These are phyloP conservation scores for Tolypocladium endophyticum DNA, from an alignment of 2,329 filamentous ascomycete species.

Conservation along the genomic window DNA sequence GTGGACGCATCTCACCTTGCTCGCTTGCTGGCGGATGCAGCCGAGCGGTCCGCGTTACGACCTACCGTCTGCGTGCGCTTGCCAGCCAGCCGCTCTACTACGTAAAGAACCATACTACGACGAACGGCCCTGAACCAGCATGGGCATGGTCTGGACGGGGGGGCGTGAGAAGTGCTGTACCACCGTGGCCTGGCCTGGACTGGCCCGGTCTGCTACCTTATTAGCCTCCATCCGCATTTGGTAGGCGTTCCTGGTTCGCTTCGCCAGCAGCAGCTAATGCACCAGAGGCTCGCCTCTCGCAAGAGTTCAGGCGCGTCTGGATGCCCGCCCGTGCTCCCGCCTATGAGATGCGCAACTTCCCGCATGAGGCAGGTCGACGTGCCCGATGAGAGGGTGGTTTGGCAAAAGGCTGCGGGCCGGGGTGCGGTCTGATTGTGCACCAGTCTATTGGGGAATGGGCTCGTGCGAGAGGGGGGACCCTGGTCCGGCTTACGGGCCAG, in stretches of 20 bases:
- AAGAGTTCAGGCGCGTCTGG: neutral
- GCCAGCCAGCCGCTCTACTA: neutral
- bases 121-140: neutral
- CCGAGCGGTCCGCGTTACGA: neutral
- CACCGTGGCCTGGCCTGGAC: neutral
- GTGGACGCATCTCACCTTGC: neutral
- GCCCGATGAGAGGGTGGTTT: neutral
- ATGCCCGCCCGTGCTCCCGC: conserved; percentile 8
- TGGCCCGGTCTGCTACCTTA: too few species aligned
- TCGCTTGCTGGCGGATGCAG: neutral
- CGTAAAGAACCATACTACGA: neutral
- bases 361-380: conserved; percentile 17
- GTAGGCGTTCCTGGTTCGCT: neutral
- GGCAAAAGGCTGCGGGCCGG: neutral
- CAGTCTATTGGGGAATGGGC: neutral
- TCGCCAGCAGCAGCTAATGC: neutral
- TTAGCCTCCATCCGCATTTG: neutral
- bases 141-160: neutral
- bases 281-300: neutral
- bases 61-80: neutral
- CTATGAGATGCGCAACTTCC: conserved; percentile 14
- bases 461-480: neutral
- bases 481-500: neutral
- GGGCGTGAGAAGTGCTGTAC: neutral
- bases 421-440: neutral